Conservation (phyloP, 75 land plant genomes). For the Larix kaempferi region DNA sequence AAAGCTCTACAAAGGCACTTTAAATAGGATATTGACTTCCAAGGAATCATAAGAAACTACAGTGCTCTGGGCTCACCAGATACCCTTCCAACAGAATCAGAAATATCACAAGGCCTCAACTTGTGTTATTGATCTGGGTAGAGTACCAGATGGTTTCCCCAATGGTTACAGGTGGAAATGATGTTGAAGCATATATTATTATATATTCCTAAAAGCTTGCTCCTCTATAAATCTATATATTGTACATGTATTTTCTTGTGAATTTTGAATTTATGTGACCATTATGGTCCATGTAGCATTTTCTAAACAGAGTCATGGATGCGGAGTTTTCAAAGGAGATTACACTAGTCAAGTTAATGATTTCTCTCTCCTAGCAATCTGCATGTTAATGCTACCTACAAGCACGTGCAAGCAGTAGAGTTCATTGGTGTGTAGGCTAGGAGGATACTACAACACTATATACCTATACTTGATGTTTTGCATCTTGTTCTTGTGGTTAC, state of each 20-base stretch:
- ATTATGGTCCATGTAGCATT: background rate
- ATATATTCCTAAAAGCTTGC: too few relatives aligned
- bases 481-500: background rate
- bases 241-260: background rate
- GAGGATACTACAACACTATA: background rate
- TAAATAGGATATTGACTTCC: too few relatives aligned
- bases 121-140: too few relatives aligned
- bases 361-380: background rate
- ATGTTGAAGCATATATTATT: too few relatives aligned
- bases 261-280: background rate
- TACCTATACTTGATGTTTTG: background rate
- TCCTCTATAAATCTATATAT: too few relatives aligned
- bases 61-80: too few relatives aligned
- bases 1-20: background rate
- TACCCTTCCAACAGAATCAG: too few relatives aligned
- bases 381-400: too few relatives aligned
- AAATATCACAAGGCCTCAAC: too few relatives aligned
- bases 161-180: too few relatives aligned
- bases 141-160: too few relatives aligned
- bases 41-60: too few relatives aligned
- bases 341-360: background rate
- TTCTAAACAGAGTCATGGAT: background rate
- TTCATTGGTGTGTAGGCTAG: background rate
- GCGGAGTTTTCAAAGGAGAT: background rate
- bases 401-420: background rate